Evolutionary conservation across 495 filamentous ascomycete species (phyloP), one percentile per base, ranked within the genome.

Genomic region (Cudoniella acicularis): DNA sequence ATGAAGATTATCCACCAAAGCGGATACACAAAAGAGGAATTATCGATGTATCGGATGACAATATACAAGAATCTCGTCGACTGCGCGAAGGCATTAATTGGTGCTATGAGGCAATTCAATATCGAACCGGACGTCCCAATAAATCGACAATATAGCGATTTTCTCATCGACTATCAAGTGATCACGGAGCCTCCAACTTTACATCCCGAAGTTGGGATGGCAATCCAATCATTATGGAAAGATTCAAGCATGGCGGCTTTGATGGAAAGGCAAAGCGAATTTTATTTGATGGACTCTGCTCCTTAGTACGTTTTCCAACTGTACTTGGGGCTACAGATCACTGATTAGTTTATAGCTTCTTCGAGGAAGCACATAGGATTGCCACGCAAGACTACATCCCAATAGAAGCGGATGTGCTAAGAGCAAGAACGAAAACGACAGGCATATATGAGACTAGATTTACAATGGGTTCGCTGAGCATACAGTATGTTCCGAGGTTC

Each of bases 1-100:
- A 98, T 98, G 94, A 98, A 98, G 75, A 98, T 98, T 67, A 98
- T 98, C 64, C 94, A 98, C 67, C 89, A 97, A 67, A 96, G 96
- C 74, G 94, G 94, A 57, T 98, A 98, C 72, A 88, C 89, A 1
- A 81, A 87, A 59, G 92, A 97, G 63, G 94, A 98, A 70, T 82
- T 97, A 52, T 87, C 86, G 49, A 82, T 95, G 65, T 98, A 98
- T 74, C 89, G 94, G 42, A 82, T 95, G 51, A 97, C 93, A 25
- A 90, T 98, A 42, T 98, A 95, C 79, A 98, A 98, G 77, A 98
- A 98, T 71, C 79, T 98, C 8, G 79, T 97, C 52, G 94, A 98
- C 74, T 98, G 94, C 79, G 89, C 91, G 60, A 97, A 95, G 70
- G 85, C 91, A 20, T 81, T 98, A 20, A 92, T 96, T 54, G 84